Base-by-base conservation (phyloP, 2,329 filamentous ascomycete genomes). In the Calycina herbarum region DNA sequence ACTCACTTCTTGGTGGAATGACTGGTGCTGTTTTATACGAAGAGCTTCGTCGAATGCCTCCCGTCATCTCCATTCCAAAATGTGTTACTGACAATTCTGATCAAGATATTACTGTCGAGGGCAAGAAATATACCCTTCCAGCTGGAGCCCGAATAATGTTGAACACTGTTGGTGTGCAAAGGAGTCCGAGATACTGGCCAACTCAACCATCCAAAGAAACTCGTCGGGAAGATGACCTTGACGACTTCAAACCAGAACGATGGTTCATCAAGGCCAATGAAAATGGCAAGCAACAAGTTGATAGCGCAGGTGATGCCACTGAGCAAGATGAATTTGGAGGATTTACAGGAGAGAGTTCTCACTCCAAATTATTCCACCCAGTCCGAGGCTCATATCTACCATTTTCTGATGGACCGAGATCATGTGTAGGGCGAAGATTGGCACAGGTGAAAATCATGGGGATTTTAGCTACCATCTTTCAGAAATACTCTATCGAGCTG, bases 1-100 rank as follows among this genome's bases (percentile, higher is more conserved):
- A 86, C 56, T 80, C 83, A 8, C 82, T 95, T 66, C 85, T 92
- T 70, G 85, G 83, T 11, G 87, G 88, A 66, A 89, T 92, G 82
- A 79, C 89, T 10, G 92, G 89, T 20, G 91, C 92, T 3, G 85
- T 89, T 71, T 85, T 94, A 82, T 91, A 93, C 73, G 92, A 95
- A 79, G 88, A 89, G 45, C 82, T 95, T 62, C 87, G 92, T 11
- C 73, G 93, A 54, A 82, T 92, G 66, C 90, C 91, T 1, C 87
- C 92, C 0, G 89, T 92, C 20, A 80, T 87, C 56, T 85, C 84
- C 62, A 89, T 95, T 31, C 91, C 91, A 33, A 95, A 95, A 78
- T 83, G 81, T 62, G 83, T 86, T 4, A 73, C 77, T 2, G 75
- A 78, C 2, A 73, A 75, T 1, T 74, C 79, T 27, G 82, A 83